These are phyloP conservation scores for Sporothrix schenckii DNA, from an alignment of 2,329 filamentous ascomycete genomes.

Conservation along the genomic window DNA sequence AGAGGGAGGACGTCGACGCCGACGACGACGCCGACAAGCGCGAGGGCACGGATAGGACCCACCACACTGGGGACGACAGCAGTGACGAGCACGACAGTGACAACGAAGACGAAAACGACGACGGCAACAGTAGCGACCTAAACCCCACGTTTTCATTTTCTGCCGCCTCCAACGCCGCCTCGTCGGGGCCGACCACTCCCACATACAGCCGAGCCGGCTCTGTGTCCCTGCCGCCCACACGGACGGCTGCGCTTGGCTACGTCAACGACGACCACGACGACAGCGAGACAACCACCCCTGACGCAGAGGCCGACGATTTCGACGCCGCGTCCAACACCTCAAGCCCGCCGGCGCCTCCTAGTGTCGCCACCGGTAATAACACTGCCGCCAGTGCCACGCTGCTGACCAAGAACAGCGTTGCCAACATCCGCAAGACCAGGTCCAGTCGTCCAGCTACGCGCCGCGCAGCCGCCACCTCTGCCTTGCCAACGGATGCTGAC, in stretches of 20 bases:
- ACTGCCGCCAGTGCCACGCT: constrained; percentile 3
- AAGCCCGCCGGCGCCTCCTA: constrained; percentile 23
- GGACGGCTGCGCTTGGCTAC: constrained; percentile 12
- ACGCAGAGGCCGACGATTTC: constrained; percentile 24
- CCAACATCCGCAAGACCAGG: background rate
- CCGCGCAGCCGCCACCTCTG: constrained; percentile 8
- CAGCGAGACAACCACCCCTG: constrained; percentile 21
- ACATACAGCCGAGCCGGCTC: constrained; percentile 50
- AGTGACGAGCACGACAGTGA: constrained; percentile 38
- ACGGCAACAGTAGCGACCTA: constrained; percentile 43
- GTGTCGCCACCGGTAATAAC: background rate
- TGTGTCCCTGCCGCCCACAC: constrained; percentile 47
- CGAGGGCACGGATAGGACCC: constrained; percentile 6
- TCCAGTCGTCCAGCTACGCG: constrained; percentile 1
- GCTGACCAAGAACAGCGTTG: background rate
- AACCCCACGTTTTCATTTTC: constrained; percentile 57
- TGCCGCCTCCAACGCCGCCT: constrained; percentile 45
- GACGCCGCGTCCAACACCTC: constrained; percentile 23
- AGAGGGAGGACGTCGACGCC: constrained; percentile 26
- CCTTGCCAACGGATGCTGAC: constrained; percentile 7
- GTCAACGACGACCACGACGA: constrained; percentile 22
- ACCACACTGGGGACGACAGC: constrained; percentile 43
- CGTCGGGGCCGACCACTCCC: constrained; percentile 46
- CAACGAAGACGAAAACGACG: constrained; percentile 18
- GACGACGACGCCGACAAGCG: constrained; percentile 9